phyloP scores from a whole-genome alignment of 2,329 filamentous ascomycete genomes.

The Trichoderma sp. region DNA sequence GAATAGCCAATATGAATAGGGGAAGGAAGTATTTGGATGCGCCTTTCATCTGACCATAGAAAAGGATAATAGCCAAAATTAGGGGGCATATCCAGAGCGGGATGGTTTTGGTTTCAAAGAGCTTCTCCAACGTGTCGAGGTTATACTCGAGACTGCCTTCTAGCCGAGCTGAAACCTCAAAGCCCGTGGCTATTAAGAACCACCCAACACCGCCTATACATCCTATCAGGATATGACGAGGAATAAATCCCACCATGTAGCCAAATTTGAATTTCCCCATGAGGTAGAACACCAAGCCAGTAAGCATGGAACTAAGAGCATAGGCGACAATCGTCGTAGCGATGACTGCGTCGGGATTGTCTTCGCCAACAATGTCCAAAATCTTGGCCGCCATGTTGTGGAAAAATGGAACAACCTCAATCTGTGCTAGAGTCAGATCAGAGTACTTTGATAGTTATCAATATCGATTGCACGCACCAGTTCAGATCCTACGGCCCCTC shows the following conservation, averaged over 20 bases:
- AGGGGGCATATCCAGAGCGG: conserved; percentile 84
- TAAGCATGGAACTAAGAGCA: conserved; percentile 86
- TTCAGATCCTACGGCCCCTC: conserved; percentile 89
- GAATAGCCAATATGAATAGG: conserved; percentile 80
- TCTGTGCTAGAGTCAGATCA: conserved; percentile 51
- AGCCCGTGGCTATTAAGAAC: conserved; percentile 87
- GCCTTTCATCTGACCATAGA: conserved; percentile 74
- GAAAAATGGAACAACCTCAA: conserved; percentile 98
- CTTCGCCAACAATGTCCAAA: conserved; percentile 73
- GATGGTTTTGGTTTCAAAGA: conserved; percentile 74
- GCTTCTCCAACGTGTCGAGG: conserved; percentile 71
- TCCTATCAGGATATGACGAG: conserved; percentile 91
- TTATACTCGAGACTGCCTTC: conserved; percentile 85
- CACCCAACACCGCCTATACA: conserved; percentile 97
- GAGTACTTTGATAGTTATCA: neutral
- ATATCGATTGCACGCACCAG: conserved; percentile 59
- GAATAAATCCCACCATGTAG: conserved; percentile 95
- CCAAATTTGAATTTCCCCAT: conserved; percentile 88
- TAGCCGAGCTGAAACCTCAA: conserved; percentile 89
- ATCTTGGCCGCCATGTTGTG: conserved; percentile 97
- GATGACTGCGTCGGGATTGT: conserved; percentile 82
- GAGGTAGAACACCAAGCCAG: conserved; percentile 86
- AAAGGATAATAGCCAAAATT: conserved; percentile 72
- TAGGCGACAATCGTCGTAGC: conserved; percentile 94
- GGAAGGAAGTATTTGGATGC: conserved; percentile 86